phyloP scores from a whole-genome alignment of 2,329 filamentous ascomycete species.

The Penicillium sp. region DNA sequence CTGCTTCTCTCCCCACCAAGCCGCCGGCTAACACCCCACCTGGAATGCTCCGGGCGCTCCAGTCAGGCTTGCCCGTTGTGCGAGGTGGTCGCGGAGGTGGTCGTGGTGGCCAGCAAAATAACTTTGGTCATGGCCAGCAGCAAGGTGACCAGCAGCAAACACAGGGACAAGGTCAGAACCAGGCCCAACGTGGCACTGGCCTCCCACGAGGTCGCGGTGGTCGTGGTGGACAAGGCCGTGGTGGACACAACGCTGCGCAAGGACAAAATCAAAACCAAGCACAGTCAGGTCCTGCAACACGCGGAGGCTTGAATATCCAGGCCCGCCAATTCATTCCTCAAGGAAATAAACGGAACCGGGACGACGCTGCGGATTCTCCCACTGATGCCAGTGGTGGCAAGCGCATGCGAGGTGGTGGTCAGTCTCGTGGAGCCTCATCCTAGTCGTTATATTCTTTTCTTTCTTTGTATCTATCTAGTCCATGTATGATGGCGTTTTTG shows the following conservation, averaged over 20 bases:
- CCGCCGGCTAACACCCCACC: constrained; percentile 39
- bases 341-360: constrained; percentile 57
- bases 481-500: constrained; percentile 18
- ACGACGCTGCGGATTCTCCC: constrained; percentile 47
- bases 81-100: constrained; percentile 44
- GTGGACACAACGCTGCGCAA: constrained; percentile 40
- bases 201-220: constrained; percentile 48
- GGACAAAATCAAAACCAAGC: constrained; percentile 19
- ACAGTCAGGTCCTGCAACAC: constrained; percentile 14
- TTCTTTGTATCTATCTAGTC: constrained; percentile 22
- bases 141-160: constrained; percentile 32
- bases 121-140: constrained; percentile 28
- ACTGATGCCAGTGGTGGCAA: constrained; percentile 47
- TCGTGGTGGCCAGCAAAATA: constrained; percentile 34
- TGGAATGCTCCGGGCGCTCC: constrained; percentile 43
- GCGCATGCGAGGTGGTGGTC: constrained; percentile 48
- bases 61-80: constrained; percentile 48
- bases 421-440: constrained; percentile 27
- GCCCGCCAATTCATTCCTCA: constrained; percentile 58
- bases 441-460: constrained; percentile 8
- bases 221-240: constrained; percentile 36
- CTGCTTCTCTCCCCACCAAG: constrained; percentile 30
- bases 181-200: constrained; percentile 37
- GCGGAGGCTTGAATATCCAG: constrained; percentile 34
- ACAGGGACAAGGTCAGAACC: constrained; percentile 22